Base-by-base conservation (phyloP, 768 basidiomycete genomes). In the Amanita muscaria region DNA sequence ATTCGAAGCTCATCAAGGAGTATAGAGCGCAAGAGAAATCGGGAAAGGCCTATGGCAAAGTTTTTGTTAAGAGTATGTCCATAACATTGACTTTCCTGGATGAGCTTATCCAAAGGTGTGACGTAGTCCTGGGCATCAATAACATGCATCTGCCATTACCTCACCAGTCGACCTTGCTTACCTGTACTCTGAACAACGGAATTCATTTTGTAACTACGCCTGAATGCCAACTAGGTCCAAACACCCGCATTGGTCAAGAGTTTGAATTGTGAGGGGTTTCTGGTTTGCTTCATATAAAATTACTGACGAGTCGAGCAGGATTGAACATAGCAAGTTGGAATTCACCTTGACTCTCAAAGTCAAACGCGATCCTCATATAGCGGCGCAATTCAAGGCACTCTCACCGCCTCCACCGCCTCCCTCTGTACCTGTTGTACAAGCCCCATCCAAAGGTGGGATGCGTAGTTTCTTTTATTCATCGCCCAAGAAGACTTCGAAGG, bases 171-270 rank as follows among this genome's bases (percentile, higher is more conserved):
- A 91, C 92, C 0, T 72, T 67, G 21, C 67, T 96, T 47, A 83
- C 82, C 8, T 89, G 89, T 60, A 90, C 89, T 0, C 70, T 98
- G 49, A 96, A 98, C 63, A 98, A 98, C 55, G 93, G 92, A 6
- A 93, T 97, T 40, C 92, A 96, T 61, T 92, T 85, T 51, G 93
- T 97, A 27, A 88, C 87, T 3, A 96, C 89, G 6, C 90, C 87
- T 1, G 85, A 88, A 55, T 76, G 71, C 43, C 67, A 69, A n/a
- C 59, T 92, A 2, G 67, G 60, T 22, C 56, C 60, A 32, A 77
- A 83, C 37, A 73, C 76, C 42, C 68, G 70, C 9, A 83, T 93
- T 44, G 82, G 88, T 37, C 88, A 91, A 59, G 90, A 93, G 59
- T 93, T 93, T 54, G 90, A 93, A 55, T 66, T 93, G 88, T 91